A percentile compares a stretch with the other conserved stretches of the same genome.
Evolutionary conservation across 2,329 filamentous ascomycete species (phyloP).

Genomic region (Paracamarosporium sp.): DNA sequence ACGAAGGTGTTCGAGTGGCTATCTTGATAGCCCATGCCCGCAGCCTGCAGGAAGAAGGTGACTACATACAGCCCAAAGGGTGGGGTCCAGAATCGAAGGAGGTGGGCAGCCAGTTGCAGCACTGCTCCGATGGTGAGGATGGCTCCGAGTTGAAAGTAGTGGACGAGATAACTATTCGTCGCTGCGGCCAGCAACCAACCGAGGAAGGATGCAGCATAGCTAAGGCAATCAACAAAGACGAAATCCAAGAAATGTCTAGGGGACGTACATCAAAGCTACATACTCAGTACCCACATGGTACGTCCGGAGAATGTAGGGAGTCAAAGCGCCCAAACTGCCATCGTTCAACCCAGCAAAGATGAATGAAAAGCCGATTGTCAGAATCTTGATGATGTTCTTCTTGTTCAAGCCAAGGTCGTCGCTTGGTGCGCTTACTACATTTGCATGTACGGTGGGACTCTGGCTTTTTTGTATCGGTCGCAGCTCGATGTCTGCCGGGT

Average conservation of each 20-base stretch:
- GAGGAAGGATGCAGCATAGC: slow-evolving; percentile 63
- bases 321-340: slow-evolving; percentile 67
- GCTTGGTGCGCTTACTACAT: neutral
- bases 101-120: slow-evolving; percentile 62
- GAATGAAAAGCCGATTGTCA: slow-evolving; percentile 62
- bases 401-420: slow-evolving; percentile 12
- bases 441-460: neutral
- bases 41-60: slow-evolving; percentile 64
- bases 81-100: slow-evolving; percentile 62
- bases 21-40: slow-evolving; percentile 70
- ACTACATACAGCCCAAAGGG: slow-evolving; percentile 64
- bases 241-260: neutral
- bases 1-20: slow-evolving; percentile 70
- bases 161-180: slow-evolving; percentile 61
- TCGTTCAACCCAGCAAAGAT: slow-evolving; percentile 72
- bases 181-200: slow-evolving; percentile 67
- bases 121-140: slow-evolving; percentile 64
- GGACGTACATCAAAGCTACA: slow-evolving; percentile 54
- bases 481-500: slow-evolving; percentile 7
- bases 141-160: slow-evolving; percentile 62
- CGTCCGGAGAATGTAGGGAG: slow-evolving; percentile 67
- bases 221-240: slow-evolving; percentile 31
- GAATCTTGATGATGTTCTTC: slow-evolving; percentile 52
- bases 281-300: slow-evolving; percentile 60
- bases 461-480: neutral